Evolutionary conservation across 495 filamentous ascomycete genomes (phyloP).

Genomic region (Penicillium manginii): DNA sequence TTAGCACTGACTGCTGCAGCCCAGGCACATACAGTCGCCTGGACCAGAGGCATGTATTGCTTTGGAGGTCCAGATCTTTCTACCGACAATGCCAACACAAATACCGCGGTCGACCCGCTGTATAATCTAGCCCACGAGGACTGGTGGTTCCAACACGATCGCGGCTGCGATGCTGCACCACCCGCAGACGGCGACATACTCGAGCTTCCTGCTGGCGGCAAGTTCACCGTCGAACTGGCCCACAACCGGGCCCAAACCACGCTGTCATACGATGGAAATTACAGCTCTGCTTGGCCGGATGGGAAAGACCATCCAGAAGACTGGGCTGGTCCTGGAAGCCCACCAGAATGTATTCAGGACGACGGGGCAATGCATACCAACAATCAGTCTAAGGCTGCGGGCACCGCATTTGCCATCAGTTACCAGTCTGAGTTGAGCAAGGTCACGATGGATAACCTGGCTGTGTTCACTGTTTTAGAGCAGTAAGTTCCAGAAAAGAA

Average conservation of each 20-base stretch:
- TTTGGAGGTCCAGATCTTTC: slow-evolving; percentile 28
- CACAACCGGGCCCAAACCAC: slow-evolving; percentile 55
- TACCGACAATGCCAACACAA: slow-evolving; percentile 45
- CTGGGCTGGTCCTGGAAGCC: slow-evolving; percentile 43
- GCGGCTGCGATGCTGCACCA: slow-evolving; percentile 47
- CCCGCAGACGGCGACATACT: slow-evolving; percentile 48
- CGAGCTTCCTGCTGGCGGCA: slow-evolving; percentile 54
- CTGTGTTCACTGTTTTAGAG: slow-evolving; percentile 53
- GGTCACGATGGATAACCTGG: slow-evolving; percentile 56
- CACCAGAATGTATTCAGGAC: slow-evolving; percentile 35
- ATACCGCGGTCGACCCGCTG: slow-evolving; percentile 45
- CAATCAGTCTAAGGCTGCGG: slow-evolving; percentile 47
- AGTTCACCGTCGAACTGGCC: slow-evolving; percentile 56
- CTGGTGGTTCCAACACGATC: slow-evolving; percentile 58
- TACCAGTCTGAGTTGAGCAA: slow-evolving; percentile 50
- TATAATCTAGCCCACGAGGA: slow-evolving; percentile 43
- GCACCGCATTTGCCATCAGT: slow-evolving; percentile 58
- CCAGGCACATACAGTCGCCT: slow-evolving; percentile 49
- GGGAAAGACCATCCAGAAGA: slow-evolving; percentile 49
- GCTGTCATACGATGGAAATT: slow-evolving; percentile 49
- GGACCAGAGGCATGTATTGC: slow-evolving; percentile 55
- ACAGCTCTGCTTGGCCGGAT: slow-evolving; percentile 48
- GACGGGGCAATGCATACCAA: slow-evolving; percentile 51
- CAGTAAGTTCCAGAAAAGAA: slow-evolving; percentile 29
- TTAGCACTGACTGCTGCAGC: slow-evolving; percentile 21